These are phyloP conservation scores for Omphalotus guepiniiformis DNA, from an alignment of 768 basidiomycete genomes.

Conservation along the genomic window DNA sequence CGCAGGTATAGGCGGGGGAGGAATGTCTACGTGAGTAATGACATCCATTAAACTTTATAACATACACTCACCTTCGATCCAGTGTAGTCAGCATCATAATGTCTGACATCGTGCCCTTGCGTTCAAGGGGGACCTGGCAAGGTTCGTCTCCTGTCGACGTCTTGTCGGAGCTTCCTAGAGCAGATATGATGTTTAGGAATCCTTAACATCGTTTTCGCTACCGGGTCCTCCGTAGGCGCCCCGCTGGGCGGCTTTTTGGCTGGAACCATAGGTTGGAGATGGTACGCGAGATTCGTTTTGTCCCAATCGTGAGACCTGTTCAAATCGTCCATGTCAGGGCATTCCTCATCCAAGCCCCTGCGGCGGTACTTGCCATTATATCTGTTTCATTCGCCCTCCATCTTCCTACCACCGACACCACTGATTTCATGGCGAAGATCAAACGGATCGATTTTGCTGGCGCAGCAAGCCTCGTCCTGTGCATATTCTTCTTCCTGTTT, in stretches of 20 bases:
- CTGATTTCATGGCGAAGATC: slow-evolving; percentile 46
- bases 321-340: slow-evolving; percentile 31
- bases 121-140: slow-evolving; percentile 68
- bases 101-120: slow-evolving; percentile 60
- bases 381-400: slow-evolving; percentile 52
- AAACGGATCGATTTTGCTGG: slow-evolving; percentile 62
- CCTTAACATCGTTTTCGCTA: slow-evolving; percentile 55
- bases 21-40: slow-evolving; percentile 30
- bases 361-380: slow-evolving; percentile 48
- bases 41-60: not conserved
- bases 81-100: slow-evolving; percentile 63
- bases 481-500: slow-evolving; percentile 53
- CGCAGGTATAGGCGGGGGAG: slow-evolving; percentile 33
- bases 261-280: slow-evolving; percentile 66
- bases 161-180: not conserved
- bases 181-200: slow-evolving; percentile 32
- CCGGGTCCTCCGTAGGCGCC: slow-evolving; percentile 55
- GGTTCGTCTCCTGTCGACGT: slow-evolving; percentile 27
- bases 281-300: slow-evolving; percentile 40
- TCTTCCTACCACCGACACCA: slow-evolving; percentile 38
- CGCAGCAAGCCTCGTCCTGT: slow-evolving; percentile 48
- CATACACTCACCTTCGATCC: not conserved
- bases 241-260: slow-evolving; percentile 60
- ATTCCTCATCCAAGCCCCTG: slow-evolving; percentile 58
- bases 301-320: not conserved